Evolutionary conservation across 805 yeast species (phyloP).

Genomic region (Saccharomycopsis synnaedendra): DNA sequence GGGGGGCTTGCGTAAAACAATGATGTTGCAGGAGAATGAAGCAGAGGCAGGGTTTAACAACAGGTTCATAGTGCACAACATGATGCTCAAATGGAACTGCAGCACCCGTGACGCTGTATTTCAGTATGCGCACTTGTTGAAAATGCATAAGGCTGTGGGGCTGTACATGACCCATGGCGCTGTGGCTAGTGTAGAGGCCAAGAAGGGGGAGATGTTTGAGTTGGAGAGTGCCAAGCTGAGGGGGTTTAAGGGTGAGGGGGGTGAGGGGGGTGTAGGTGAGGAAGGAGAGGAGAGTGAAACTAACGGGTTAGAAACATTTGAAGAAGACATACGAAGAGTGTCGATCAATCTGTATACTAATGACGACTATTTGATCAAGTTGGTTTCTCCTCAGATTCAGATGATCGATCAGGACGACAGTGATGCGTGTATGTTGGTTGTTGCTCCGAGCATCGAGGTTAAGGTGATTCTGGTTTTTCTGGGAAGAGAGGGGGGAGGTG

Average conservation of each 20-base stretch:
- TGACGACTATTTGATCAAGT: slow-evolving; percentile 52
- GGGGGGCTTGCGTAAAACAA: not conserved
- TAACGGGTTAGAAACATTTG: slow-evolving; percentile 33
- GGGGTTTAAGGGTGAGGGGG: not conserved
- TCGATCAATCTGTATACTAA: slow-evolving; percentile 27
- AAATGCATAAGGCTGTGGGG: slow-evolving; percentile 30
- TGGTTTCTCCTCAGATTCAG: slow-evolving; percentile 80
- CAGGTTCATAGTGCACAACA: slow-evolving; percentile 59
- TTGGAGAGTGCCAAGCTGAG: not conserved
- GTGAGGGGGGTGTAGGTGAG: not conserved
- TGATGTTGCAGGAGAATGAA: slow-evolving; percentile 4
- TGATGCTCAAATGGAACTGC: slow-evolving; percentile 74
- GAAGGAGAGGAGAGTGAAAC: not conserved
- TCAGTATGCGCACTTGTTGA: slow-evolving; percentile 43
- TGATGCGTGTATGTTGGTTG: slow-evolving; percentile 53
- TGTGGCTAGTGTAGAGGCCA: slow-evolving; percentile 27
- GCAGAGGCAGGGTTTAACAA: slow-evolving; percentile 37
- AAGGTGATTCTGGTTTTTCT: slow-evolving; percentile 57
- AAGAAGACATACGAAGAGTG: slow-evolving; percentile 36
- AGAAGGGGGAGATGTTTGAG: slow-evolving; percentile 13
- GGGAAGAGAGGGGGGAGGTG: slow-evolving; percentile 21
- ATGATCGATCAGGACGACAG: slow-evolving; percentile 38
- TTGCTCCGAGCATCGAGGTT: slow-evolving; percentile 61
- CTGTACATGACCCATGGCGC: slow-evolving; percentile 38
- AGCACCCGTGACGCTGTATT: slow-evolving; percentile 49